These are phyloP conservation scores for Didymellaceae sp. DNA, from an alignment of 2,329 filamentous ascomycete species.

Conservation along the genomic window DNA sequence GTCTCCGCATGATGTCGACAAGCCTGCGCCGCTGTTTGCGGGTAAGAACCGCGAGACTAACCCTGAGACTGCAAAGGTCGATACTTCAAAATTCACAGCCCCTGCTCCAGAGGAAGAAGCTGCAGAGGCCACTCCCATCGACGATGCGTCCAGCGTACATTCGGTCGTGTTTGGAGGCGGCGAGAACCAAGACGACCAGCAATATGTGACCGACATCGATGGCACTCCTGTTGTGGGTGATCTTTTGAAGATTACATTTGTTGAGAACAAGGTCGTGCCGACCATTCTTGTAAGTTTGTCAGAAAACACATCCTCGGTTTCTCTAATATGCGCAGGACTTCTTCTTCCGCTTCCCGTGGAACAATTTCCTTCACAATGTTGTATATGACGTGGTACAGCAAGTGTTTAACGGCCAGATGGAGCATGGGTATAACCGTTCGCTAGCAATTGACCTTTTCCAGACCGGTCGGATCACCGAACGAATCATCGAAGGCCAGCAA, in stretches of 20 bases:
- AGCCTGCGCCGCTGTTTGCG: conserved; percentile 70
- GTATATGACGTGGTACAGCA: conserved; percentile 99
- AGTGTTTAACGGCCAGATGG: conserved; percentile 98
- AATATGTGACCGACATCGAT: conserved; percentile 65
- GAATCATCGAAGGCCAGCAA: conserved; percentile 89
- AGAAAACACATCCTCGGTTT: background rate
- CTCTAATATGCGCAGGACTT: conserved; percentile 70
- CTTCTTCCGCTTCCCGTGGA: conserved; percentile 99
- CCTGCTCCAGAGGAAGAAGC: conserved; percentile 39
- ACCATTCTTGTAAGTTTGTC: conserved; percentile 81
- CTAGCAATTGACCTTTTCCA: conserved; percentile 94
- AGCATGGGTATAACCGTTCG: conserved; percentile 88
- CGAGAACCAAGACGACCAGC: conserved; percentile 39
- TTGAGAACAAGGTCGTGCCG: conserved; percentile 90
- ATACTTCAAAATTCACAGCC: conserved; percentile 39
- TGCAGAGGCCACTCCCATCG: conserved; percentile 47
- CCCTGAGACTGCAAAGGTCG: conserved; percentile 35
- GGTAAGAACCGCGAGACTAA: conserved; percentile 45
- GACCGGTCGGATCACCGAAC: conserved; percentile 83
- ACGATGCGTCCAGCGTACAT: conserved; percentile 42
- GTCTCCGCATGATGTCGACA: conserved; percentile 69
- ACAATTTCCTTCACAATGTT: conserved; percentile 98
- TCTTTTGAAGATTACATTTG: conserved; percentile 93
- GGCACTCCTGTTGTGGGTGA: conserved; percentile 88
- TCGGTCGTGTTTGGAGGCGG: conserved; percentile 45